phyloP scores from a whole-genome alignment of 2,329 filamentous ascomycete species.

The Fusarium fracticaudum region DNA sequence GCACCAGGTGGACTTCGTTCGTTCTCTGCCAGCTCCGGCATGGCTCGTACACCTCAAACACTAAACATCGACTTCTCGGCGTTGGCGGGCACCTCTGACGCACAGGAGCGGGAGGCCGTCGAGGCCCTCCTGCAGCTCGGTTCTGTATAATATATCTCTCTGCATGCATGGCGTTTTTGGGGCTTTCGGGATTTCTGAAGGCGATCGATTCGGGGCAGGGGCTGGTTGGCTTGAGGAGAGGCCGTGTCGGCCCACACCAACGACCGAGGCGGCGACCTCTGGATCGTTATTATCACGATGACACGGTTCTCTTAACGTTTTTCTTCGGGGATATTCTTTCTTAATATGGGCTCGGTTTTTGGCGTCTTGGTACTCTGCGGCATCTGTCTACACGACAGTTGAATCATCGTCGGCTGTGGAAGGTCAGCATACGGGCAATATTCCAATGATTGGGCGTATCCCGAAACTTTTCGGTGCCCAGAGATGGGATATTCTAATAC shows the following conservation, averaged over 20 bases:
- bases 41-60: slow-evolving; percentile 63
- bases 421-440: slow-evolving; percentile 15
- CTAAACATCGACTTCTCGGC: slow-evolving; percentile 63
- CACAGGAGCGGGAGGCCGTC: slow-evolving; percentile 82
- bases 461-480: slow-evolving; percentile 10
- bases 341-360: slow-evolving; percentile 33
- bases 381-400: slow-evolving; percentile 24
- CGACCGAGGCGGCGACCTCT: slow-evolving; percentile 47
- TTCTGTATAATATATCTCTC: slow-evolving; percentile 73
- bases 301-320: slow-evolving; percentile 43
- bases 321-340: slow-evolving; percentile 15
- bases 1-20: slow-evolving; percentile 57
- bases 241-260: slow-evolving; percentile 44
- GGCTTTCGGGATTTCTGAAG: slow-evolving; percentile 34
- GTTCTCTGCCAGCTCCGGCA: slow-evolving; percentile 61
- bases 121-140: slow-evolving; percentile 84
- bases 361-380: slow-evolving; percentile 38
- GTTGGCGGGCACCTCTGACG: slow-evolving; percentile 64
- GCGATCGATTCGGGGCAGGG: slow-evolving; percentile 43
- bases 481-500: not conserved
- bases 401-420: slow-evolving; percentile 24
- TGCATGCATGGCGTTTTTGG: slow-evolving; percentile 65
- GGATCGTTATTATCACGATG: slow-evolving; percentile 46
- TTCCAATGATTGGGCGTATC: not conserved
- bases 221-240: slow-evolving; percentile 45